Conservation (phyloP, 225 moss, liverwort and hornwort species). For the Bryoerythrophyllum caledonicum region DNA sequence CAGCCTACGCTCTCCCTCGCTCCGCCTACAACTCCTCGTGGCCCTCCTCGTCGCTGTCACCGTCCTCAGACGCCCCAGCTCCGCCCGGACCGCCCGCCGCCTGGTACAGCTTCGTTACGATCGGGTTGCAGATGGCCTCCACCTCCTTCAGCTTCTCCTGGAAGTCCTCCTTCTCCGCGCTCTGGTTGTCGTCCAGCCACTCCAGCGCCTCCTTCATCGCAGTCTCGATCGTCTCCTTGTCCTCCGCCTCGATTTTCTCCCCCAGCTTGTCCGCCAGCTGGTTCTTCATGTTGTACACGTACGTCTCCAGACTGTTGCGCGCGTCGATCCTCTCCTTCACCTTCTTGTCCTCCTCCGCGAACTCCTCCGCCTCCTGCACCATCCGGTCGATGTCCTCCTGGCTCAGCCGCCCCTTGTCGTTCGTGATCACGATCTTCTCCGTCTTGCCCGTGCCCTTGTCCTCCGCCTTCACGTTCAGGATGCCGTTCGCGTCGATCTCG, state of each 20-base stretch:
- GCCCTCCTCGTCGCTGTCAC: conserved; percentile 39
- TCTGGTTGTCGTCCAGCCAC: conserved; percentile 51
- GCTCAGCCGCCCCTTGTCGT: conserved; percentile 59
- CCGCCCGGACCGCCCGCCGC: conserved; percentile 22
- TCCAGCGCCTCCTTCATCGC: conserved; percentile 52
- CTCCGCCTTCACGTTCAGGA: conserved; percentile 63
- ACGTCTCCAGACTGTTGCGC: conserved; percentile 62
- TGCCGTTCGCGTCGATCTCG: conserved; percentile 66
- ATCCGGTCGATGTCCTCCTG: conserved; percentile 63
- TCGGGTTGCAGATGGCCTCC: conserved; percentile 42
- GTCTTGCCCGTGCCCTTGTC: conserved; percentile 67
- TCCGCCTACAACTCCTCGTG: conserved; percentile 53
- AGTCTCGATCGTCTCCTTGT: conserved; percentile 49
- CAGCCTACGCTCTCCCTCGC: conserved; percentile 11
- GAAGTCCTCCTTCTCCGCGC: conserved; percentile 49
- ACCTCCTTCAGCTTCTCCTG: conserved; percentile 54
- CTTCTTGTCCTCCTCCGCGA: conserved; percentile 73
- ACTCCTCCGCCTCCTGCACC: conserved; percentile 68
- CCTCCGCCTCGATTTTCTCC: conserved; percentile 44
- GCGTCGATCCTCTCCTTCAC: conserved; percentile 69
- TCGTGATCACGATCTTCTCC: conserved; percentile 72
- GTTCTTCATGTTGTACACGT: conserved; percentile 77
- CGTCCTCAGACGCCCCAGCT: conserved; percentile 7
- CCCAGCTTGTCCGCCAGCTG: conserved; percentile 47
- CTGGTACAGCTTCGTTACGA: conserved; percentile 46